Evolutionary conservation across 495 filamentous ascomycete genomes (phyloP), one percentile per base, ranked within the genome.

Genomic region (Penicillium verhagenii): DNA sequence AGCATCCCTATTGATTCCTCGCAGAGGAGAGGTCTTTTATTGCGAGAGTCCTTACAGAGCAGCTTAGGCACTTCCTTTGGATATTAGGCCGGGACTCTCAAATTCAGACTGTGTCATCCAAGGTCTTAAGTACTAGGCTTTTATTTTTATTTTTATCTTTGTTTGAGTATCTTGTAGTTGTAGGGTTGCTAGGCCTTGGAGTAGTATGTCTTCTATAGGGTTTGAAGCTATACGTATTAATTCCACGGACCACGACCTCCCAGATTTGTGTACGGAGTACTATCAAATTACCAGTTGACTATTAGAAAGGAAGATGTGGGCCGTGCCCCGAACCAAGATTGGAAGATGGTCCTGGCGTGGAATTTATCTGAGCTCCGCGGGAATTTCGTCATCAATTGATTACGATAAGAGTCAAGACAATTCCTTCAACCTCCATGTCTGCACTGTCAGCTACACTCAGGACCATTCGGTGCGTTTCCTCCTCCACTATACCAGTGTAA

Each of bases 401-500:
- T 48, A 28, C 45, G 25, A 21, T 20, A 16, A 16, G 44, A 18
- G n/a, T n/a, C 18, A 20, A 43, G 9, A 21, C 39, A 19, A 33
- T 33, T 23, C 25, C 28, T 18, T n/a, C n/a, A 29, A 48, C 24
- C 25, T 31, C 14, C 25, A 31, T 47, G 45, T 18, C 19, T 47
- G 26, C 24, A 25, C 16, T 48, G 11, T 3, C 45, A 48, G 21
- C 45, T 21, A 29, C 45, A 20, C n/a, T 48, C n/a, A n/a, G 45
- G 13, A 25, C 26, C 4, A 14, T 14, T 45, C 42, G 42, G 13
- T 45, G 8, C 23, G 9, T 33, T 53, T 16, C 10, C 29, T 33
- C 13, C 38, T 19, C 44, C 6, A 19, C 21, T 1, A 38, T 23
- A 46, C 21, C 31, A 20, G 26, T 26, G 58, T 61, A 31, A 55